These are phyloP conservation scores for Spencermartinsiella europaea DNA, from an alignment of 805 yeast genomes.

Conservation along the genomic window DNA sequence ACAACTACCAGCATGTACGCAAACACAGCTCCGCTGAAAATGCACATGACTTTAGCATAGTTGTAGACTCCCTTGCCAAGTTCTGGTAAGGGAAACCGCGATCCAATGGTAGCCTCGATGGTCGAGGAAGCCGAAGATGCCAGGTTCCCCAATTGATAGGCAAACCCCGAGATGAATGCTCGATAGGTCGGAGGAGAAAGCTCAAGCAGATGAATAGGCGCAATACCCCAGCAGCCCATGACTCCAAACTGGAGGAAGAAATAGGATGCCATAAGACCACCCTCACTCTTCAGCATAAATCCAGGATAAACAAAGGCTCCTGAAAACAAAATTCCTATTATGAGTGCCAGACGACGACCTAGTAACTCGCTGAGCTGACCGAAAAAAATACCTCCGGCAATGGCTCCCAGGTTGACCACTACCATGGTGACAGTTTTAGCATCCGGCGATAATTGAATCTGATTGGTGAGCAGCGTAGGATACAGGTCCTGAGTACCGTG, in stretches of 20 bases:
- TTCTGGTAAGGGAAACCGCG: conserved; percentile 46
- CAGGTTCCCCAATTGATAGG: conserved; percentile 67
- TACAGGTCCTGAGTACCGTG: conserved; percentile 72
- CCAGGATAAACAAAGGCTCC: conserved; percentile 59
- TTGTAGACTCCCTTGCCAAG: conserved; percentile 37
- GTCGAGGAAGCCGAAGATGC: conserved; percentile 69
- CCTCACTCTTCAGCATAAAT: conserved; percentile 40
- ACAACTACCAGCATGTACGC: conserved; percentile 44
- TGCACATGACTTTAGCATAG: conserved; percentile 64
- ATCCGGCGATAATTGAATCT: conserved; percentile 42
- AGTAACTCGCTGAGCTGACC: conserved; percentile 53
- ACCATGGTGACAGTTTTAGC: conserved; percentile 52
- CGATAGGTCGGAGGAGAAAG: conserved; percentile 62
- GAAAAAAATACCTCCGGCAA: conserved; percentile 54
- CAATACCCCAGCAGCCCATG: conserved; percentile 69
- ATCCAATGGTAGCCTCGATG: conserved; percentile 57
- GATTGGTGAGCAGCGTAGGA: conserved; percentile 55
- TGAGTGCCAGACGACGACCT: conserved; percentile 56
- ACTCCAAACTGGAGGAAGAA: conserved; percentile 61
- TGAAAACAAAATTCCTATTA: conserved; percentile 45
- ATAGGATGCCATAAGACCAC: conserved; percentile 50
- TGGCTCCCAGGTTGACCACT: conserved; percentile 61
- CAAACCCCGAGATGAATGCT: conserved; percentile 55
- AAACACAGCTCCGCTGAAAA: conserved; percentile 59
- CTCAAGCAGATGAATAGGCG: conserved; percentile 60